A percentile compares a stretch with the other conserved stretches of the same genome.
phyloP scores from a whole-genome alignment of 192 early-diverging fungal genomes.

The Podila minutissima region DNA sequence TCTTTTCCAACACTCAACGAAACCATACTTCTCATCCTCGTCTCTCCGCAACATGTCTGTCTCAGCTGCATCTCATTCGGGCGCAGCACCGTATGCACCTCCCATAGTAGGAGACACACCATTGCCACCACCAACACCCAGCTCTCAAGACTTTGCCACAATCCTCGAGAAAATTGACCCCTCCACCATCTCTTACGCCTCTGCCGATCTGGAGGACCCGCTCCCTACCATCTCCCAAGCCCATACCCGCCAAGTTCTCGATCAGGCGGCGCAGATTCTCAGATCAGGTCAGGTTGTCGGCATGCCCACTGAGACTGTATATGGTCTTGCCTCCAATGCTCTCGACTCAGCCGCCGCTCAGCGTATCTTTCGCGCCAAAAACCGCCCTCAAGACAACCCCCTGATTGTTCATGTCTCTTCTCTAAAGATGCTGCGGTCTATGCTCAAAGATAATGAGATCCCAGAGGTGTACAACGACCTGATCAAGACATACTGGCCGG shows the following conservation, averaged over 20 bases:
- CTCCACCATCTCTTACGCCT: constrained; percentile 28
- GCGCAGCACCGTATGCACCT: not conserved
- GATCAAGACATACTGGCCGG: constrained; percentile 88
- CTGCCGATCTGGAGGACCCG: constrained; percentile 49
- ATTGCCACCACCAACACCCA: not conserved
- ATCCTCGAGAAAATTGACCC: constrained; percentile 48
- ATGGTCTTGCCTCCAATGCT: constrained; percentile 95
- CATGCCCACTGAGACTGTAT: constrained; percentile 99
- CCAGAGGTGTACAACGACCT: constrained; percentile 75
- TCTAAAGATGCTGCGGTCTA: constrained; percentile 82
- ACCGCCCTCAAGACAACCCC: constrained; percentile 94
- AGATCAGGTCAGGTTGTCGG: constrained; percentile 73
- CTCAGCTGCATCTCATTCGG: not conserved
- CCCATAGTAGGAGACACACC: not conserved
- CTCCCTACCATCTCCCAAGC: constrained; percentile 22
- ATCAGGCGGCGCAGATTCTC: constrained; percentile 66
- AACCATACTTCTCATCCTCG: not conserved
- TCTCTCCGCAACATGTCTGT: not conserved
- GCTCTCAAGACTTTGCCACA: constrained; percentile 10
- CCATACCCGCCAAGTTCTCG: constrained; percentile 33
- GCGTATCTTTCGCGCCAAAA: constrained; percentile 87
- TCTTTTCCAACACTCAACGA: not conserved
- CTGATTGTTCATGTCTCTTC: constrained; percentile 97
- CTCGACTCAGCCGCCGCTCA: constrained; percentile 69
- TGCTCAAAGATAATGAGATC: constrained; percentile 68